Evolutionary conservation across 306 rosid genomes (phyloP).

Genomic region (Dalbergia cultrata): DNA sequence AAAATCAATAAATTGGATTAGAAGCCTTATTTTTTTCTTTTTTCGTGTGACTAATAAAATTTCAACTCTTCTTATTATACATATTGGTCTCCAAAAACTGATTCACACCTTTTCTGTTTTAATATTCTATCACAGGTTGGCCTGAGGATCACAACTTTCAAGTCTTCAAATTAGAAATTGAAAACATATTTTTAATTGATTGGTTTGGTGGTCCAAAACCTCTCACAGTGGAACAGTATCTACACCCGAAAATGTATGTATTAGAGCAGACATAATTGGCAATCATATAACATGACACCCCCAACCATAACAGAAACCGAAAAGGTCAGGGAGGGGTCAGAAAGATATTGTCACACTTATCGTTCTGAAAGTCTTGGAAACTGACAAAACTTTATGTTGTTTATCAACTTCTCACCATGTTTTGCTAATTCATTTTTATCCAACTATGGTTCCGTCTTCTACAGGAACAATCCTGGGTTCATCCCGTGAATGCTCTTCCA

Average conservation of each 20-base stretch:
- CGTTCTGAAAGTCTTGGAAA: neutral
- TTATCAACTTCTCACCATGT: conserved; percentile 6
- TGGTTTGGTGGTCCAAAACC: conserved; percentile 97
- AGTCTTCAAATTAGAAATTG: conserved; percentile 80
- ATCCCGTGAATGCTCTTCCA: conserved; percentile 46
- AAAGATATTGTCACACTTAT: neutral
- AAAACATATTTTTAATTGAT: conserved; percentile 74
- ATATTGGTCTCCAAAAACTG: neutral
- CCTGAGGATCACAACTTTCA: conserved; percentile 75
- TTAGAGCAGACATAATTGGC: conserved; percentile 14
- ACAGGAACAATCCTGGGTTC: conserved; percentile 51
- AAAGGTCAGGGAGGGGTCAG: neutral
- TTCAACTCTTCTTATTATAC: conserved; percentile 32
- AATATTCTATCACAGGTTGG: conserved; percentile 67
- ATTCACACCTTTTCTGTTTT: neutral
- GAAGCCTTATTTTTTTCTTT: conserved; percentile 23
- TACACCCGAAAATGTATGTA: conserved; percentile 54
- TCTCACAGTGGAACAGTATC: conserved; percentile 72
- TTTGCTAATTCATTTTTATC: conserved; percentile 31
- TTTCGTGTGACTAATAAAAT: neutral
- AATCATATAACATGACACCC: neutral
- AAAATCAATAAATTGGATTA: conserved; percentile 15
- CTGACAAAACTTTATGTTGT: neutral
- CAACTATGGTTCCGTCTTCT: conserved; percentile 27
- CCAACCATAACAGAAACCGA: neutral